Percentiles rank a stretch among this genome's conserved stretches.
These are phyloP conservation scores for Acrocalymma vagum DNA, from an alignment of 2,329 filamentous ascomycete species.

Conservation along the genomic window DNA sequence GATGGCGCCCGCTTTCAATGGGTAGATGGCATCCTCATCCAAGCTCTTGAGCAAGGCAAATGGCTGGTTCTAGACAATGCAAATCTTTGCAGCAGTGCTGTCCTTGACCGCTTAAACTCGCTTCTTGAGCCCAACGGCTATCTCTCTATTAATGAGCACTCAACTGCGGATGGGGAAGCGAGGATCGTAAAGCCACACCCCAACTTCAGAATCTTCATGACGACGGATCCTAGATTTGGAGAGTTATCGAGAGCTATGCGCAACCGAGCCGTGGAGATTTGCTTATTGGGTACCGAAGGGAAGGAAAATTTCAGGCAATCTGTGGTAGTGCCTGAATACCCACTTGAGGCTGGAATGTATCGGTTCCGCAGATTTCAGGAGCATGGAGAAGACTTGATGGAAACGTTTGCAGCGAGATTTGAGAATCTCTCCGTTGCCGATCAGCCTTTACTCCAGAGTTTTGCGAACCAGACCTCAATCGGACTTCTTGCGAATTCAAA, in stretches of 20 bases:
- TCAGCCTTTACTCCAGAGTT: slow-evolving; percentile 32
- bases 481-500: slow-evolving; percentile 28
- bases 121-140: slow-evolving; percentile 89
- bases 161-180: slow-evolving; percentile 80
- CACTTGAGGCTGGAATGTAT: slow-evolving; percentile 49
- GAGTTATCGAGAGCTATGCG: slow-evolving; percentile 97
- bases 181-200: slow-evolving; percentile 82
- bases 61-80: slow-evolving; percentile 98
- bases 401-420: slow-evolving; percentile 30
- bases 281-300: slow-evolving; percentile 60
- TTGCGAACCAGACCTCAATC: slow-evolving; percentile 33
- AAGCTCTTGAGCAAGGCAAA: slow-evolving; percentile 82
- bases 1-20: slow-evolving; percentile 89
- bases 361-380: slow-evolving; percentile 44
- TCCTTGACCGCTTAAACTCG: slow-evolving; percentile 93
- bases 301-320: no score
- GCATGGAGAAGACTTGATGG: slow-evolving; percentile 10
- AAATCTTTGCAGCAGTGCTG: slow-evolving; percentile 94
- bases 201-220: slow-evolving; percentile 91
- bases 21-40: slow-evolving; percentile 91
- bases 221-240: slow-evolving; percentile 89
- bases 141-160: slow-evolving; percentile 93
- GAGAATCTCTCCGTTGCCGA: slow-evolving; percentile 49
- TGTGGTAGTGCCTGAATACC: slow-evolving; percentile 28
- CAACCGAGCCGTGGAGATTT: slow-evolving; percentile 92